Percentiles rank a stretch among this genome's conserved stretches.
phyloP scores from a whole-genome alignment of 352 stramenopile genomes.

The Aphanomyces invadans region DNA sequence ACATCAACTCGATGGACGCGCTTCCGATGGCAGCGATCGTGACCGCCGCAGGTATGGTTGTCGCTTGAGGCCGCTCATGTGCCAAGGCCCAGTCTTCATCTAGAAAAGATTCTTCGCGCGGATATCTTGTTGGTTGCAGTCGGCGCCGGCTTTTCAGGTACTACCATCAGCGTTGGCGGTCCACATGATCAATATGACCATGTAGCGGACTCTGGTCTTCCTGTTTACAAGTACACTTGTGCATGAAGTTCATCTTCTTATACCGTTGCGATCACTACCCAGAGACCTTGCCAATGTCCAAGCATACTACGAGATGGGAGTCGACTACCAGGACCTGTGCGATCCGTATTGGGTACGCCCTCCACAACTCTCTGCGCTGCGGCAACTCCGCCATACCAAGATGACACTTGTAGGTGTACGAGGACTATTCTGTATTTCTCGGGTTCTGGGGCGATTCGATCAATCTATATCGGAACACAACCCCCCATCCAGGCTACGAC shows the following conservation, averaged over 20 bases:
- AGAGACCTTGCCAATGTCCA: slow-evolving; percentile 81
- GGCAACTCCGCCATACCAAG: background rate
- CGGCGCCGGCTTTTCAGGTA: slow-evolving; percentile 84
- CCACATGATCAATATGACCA: background rate
- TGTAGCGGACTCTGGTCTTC: slow-evolving; percentile 73
- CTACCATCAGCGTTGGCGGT: background rate
- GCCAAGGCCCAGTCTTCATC: no score
- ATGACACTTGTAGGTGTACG: slow-evolving; percentile 35
- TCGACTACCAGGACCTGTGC: slow-evolving; percentile 88
- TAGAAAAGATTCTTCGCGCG: slow-evolving; percentile 58
- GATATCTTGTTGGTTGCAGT: slow-evolving; percentile 84
- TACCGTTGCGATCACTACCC: background rate
- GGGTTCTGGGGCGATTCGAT: slow-evolving; percentile 88
- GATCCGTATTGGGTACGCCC: slow-evolving; percentile 59
- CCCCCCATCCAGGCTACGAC: slow-evolving; percentile 65
- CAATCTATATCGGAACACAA: slow-evolving; percentile 76
- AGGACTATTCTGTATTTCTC: slow-evolving; percentile 83
- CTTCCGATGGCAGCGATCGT: background rate
- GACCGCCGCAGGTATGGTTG: background rate
- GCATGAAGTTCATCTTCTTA: background rate
- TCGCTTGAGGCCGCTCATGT: no score
- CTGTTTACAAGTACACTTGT: slow-evolving; percentile 72
- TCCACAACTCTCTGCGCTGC: background rate
- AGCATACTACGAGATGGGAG: slow-evolving; percentile 62
- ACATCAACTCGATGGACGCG: no score